Evolutionary conservation across 73 alveolate species (phyloP), one percentile per base, ranked within the genome.

Genomic region (Blepharisma stoltei): DNA sequence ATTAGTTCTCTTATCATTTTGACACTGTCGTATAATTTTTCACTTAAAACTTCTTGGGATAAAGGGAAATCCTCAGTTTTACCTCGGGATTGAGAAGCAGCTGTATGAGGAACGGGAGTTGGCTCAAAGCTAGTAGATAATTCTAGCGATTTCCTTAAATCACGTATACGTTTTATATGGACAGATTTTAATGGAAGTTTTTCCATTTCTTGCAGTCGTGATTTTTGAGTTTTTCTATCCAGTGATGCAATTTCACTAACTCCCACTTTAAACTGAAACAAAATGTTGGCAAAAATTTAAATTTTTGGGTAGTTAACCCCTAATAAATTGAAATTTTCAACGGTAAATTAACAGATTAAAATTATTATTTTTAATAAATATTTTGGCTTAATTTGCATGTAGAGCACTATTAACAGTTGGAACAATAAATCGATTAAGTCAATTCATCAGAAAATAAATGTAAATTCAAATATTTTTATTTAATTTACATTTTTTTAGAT

Each of bases 1-100:
- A 82, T 67, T 67, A 82, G 71, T 66, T 82, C 79, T 52, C 81
- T 82, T 6, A 77, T 80, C 80, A 82, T 67, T 44, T 67, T 82
- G 6, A 82, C 78, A 4, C 84, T 71, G 46, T 82, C 89, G 41
- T 60, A 50, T 38, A 82, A 50, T 55, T 79, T 82, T 14, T 82
- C 89, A 75, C 82, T 75, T 67, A 71, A 32, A 6, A 48, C 46
- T 48, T 71, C 55, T 20, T 55, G 71, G 49, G 66, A 71, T 48
- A 38, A 27, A 54, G 60, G 52, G 5, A 71, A 41, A 23, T 18
- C 77, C 9, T 71, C 82, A 75, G 41, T 73, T 25, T 11, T 0
- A 2, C 0, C 23, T 52, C n/a, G 27, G 0, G 66, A 11, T 52
- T 11, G n/a, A 14, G 23, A 14, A 20, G 66, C 66, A 3, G 66